phyloP scores from a whole-genome alignment of 208 protist genomes.

The Trypanosoma brucei region DNA sequence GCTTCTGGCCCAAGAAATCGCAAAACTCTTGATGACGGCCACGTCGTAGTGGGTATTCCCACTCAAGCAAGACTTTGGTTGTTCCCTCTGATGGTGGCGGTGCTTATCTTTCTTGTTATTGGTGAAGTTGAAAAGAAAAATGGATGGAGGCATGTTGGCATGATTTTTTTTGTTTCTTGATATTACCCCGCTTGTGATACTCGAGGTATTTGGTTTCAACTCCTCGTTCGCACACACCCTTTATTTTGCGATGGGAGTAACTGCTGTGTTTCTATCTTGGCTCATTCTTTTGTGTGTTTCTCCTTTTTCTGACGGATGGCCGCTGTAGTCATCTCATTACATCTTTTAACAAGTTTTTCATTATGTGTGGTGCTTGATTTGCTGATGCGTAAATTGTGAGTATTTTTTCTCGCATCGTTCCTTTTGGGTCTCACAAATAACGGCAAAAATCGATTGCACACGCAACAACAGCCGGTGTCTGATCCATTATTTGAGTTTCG shows the following conservation, averaged over 20 bases:
- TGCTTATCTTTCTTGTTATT: slow-evolving; percentile 4
- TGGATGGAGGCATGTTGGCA: too few relatives aligned
- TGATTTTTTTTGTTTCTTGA: too few relatives aligned
- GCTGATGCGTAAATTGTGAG: neutral
- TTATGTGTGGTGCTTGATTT: too few relatives aligned
- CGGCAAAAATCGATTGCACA: neutral
- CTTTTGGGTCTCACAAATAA: neutral
- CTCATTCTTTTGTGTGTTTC: neutral
- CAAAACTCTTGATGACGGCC: slow-evolving; percentile 21
- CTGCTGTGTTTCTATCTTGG: too few relatives aligned
- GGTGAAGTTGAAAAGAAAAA: too few relatives aligned
- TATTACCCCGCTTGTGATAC: too few relatives aligned
- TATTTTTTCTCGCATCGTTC: neutral
- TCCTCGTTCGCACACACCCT: too few relatives aligned
- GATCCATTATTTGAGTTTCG: too few relatives aligned
- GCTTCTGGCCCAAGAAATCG: slow-evolving; percentile 52
- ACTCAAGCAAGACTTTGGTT: neutral
- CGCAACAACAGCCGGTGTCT: too few relatives aligned
- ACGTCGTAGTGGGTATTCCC: neutral
- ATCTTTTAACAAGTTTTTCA: too few relatives aligned
- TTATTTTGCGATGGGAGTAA: too few relatives aligned
- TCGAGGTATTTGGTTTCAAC: too few relatives aligned
- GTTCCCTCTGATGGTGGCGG: neutral
- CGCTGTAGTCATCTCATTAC: neutral
- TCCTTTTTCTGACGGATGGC: neutral